A percentile compares a stretch with the other conserved stretches of the same genome.
These are phyloP conservation scores for Polygonum aviculare DNA, from an alignment of 148 eudicot genomes.

Conservation along the genomic window DNA sequence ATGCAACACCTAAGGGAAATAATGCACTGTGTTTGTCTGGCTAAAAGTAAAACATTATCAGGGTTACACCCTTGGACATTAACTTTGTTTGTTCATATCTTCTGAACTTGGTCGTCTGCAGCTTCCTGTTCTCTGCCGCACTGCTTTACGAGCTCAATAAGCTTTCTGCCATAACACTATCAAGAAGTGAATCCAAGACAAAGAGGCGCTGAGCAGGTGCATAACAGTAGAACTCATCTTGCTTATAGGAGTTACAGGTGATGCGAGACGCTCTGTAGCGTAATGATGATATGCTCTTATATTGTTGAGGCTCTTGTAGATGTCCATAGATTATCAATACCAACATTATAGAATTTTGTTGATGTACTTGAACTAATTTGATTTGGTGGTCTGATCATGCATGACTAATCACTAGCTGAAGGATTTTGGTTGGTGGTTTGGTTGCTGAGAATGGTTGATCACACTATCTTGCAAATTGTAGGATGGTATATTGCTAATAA, in stretches of 20 bases:
- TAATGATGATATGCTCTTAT: constrained; percentile 4
- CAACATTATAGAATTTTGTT: background rate
- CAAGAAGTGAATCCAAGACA: constrained; percentile 49
- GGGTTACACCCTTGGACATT: background rate
- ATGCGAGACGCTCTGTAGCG: background rate
- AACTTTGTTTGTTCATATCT: background rate
- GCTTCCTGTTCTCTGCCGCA: constrained; percentile 79
- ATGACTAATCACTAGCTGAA: too few species aligned
- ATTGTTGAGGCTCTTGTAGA: constrained; percentile 3
- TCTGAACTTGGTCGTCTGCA: constrained; percentile 18
- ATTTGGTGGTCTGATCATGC: too few species aligned
- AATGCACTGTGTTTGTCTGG: background rate
- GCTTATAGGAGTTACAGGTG: background rate
- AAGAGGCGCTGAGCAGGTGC: constrained; percentile 36
- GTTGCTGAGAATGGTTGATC: too few species aligned
- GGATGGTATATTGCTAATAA: too few species aligned
- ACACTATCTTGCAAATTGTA: too few species aligned
- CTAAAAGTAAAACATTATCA: background rate
- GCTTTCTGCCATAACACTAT: constrained; percentile 43
- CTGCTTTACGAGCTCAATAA: constrained; percentile 70
- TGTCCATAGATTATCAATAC: background rate
- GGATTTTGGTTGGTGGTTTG: too few species aligned
- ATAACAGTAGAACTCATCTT: background rate
- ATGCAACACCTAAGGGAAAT: background rate
- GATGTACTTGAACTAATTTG: background rate